Conservation (phyloP, 345 rosid species). For the Salix brachista region DNA sequence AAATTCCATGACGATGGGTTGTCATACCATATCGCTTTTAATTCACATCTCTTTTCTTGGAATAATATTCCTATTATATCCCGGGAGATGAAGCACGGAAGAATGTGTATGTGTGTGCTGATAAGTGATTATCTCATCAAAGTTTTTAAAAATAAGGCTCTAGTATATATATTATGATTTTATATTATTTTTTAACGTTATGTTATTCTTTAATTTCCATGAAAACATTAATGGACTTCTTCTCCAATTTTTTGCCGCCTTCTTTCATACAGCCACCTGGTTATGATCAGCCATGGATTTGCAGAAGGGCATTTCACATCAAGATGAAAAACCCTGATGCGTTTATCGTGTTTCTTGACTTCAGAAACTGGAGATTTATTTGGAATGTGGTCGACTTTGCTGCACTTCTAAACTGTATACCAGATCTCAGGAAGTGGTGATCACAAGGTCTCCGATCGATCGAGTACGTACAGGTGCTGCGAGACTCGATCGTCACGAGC, state of each 20-base stretch:
- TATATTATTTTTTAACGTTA: too few relatives aligned
- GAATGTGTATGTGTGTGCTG: too few relatives aligned
- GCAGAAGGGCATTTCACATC: background rate
- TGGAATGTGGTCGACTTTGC: background rate
- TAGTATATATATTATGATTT: too few relatives aligned
- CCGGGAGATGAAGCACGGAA: background rate
- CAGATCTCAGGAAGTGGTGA: too few relatives aligned
- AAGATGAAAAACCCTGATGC: background rate
- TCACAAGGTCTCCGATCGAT: too few relatives aligned
- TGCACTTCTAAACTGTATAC: too few relatives aligned
- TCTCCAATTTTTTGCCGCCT: background rate
- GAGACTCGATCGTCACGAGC: background rate
- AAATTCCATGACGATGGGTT: background rate
- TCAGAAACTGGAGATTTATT: background rate
- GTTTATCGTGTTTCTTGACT: background rate
- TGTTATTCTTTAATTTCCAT: background rate
- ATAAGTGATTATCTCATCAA: too few relatives aligned
- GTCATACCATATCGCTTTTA: background rate
- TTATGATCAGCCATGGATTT: background rate
- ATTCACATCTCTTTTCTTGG: background rate
- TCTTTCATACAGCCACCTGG: background rate
- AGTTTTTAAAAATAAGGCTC: too few relatives aligned
- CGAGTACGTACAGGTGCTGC: background rate
- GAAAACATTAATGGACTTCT: background rate
- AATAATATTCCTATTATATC: background rate